phyloP scores from a whole-genome alignment of 2,329 filamentous ascomycete genomes.

The Zasmidium angulare region DNA sequence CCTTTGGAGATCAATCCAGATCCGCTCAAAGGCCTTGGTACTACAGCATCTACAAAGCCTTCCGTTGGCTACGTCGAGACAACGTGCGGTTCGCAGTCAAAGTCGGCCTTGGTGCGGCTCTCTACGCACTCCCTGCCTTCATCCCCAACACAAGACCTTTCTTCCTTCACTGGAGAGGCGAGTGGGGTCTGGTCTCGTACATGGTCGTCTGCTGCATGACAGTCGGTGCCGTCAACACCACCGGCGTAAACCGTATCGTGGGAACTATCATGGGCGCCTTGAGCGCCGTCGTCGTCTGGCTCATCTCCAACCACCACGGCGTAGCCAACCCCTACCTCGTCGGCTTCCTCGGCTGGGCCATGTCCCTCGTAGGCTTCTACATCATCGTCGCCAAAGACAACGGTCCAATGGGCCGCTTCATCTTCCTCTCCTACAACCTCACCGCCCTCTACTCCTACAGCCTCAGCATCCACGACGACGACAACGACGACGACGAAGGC shows the following conservation, averaged over 20 bases:
- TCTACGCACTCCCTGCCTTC: conserved; percentile 89
- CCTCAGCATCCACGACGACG: conserved; percentile 73
- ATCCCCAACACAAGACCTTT: conserved; percentile 72
- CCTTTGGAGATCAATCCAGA: conserved; percentile 30
- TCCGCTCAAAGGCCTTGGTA: conserved; percentile 30
- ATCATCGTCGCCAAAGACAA: conserved; percentile 82
- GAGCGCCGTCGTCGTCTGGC: conserved; percentile 76
- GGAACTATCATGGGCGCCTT: conserved; percentile 81
- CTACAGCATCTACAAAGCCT: conserved; percentile 55
- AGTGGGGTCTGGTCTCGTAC: conserved; percentile 95
- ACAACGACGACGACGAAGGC: conserved; percentile 82
- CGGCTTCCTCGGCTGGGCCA: conserved; percentile 77
- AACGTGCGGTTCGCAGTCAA: conserved; percentile 83
- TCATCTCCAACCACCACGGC: conserved; percentile 53
- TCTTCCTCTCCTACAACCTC: conserved; percentile 93
- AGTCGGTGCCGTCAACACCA: conserved; percentile 92
- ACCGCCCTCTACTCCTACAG: conserved; percentile 93
- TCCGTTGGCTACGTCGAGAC: conserved; percentile 61
- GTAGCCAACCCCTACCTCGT: conserved; percentile 72
- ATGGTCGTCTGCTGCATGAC: conserved; percentile 99
- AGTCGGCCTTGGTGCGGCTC: conserved; percentile 82
- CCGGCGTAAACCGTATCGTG: conserved; percentile 78
- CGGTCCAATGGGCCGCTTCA: conserved; percentile 88
- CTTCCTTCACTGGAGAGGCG: conserved; percentile 86
- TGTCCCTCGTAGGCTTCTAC: conserved; percentile 72